phyloP scores from a whole-genome alignment of 306 rosid species.

The Sphenostylis stenocarpa region DNA sequence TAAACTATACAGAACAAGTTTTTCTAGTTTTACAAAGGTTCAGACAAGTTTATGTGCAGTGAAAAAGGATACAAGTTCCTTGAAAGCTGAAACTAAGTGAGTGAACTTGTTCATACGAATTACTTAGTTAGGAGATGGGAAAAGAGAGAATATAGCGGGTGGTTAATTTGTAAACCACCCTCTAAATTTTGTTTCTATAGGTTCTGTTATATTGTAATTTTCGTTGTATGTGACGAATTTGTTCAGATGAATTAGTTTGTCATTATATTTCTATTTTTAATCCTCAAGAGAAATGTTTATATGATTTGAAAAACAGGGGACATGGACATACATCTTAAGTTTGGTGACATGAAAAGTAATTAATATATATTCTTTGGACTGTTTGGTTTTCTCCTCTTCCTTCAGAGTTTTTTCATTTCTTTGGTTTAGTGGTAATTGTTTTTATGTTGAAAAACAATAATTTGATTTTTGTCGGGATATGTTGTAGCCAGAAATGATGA shows the following conservation, averaged over 20 bases:
- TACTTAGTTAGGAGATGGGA: constrained; percentile 26
- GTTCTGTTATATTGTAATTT: constrained; percentile 40
- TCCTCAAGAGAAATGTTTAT: not conserved
- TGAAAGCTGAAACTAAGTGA: constrained; percentile 26
- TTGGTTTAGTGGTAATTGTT: not conserved
- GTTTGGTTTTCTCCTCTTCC: not conserved
- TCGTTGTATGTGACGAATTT: not conserved
- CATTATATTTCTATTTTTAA: not conserved
- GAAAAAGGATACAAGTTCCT: not conserved
- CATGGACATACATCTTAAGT: not conserved
- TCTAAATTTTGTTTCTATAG: constrained; percentile 11
- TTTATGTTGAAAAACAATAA: not conserved
- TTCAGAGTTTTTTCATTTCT: too few relatives aligned
- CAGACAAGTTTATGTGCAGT: constrained; percentile 5
- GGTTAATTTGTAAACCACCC: constrained; percentile 36
- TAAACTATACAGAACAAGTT: constrained; percentile 19
- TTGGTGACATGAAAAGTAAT: not conserved
- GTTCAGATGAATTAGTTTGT: not conserved
- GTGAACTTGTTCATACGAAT: constrained; percentile 44
- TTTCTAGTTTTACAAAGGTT: constrained; percentile 3
- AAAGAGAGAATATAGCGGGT: constrained; percentile 18
- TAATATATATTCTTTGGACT: not conserved
- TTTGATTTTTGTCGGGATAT: not conserved
- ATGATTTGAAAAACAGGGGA: not conserved
- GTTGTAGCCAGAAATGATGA: not conserved